Evolutionary conservation across 495 filamentous ascomycete species (phyloP).

Genomic region (Neurospora sp.): DNA sequence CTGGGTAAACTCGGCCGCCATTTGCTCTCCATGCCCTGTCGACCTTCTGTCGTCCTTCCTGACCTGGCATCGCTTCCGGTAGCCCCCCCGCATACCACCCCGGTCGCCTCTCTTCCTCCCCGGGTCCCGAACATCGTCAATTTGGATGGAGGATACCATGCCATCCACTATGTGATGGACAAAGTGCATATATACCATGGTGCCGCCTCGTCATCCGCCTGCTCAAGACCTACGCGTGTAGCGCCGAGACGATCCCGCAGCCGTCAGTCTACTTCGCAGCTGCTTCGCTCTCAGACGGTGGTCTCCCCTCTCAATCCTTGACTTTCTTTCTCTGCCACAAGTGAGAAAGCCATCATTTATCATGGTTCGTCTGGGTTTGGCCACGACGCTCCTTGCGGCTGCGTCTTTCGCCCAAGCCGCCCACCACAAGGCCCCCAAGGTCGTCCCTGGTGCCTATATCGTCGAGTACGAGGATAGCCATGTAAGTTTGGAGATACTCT

Average conservation of each 20-base stretch:
- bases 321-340: neutral
- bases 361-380: constrained; percentile 19
- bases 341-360: neutral
- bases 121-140: neutral
- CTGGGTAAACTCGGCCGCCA: constrained; percentile 23
- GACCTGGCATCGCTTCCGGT: neutral
- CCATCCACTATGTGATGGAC: neutral
- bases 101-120: neutral
- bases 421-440: constrained; percentile 11
- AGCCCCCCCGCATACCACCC: neutral
- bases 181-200: neutral
- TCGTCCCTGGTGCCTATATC: constrained; percentile 37
- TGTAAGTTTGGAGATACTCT: constrained; percentile 19
- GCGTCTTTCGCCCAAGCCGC: constrained; percentile 18
- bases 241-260: neutral
- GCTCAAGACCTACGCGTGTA: neutral
- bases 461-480: constrained; percentile 38
- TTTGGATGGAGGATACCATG: neutral
- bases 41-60: neutral
- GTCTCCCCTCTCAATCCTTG: neutral
- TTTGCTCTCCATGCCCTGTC: constrained; percentile 3
- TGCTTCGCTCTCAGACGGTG: neutral
- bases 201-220: neutral
- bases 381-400: constrained; percentile 25
- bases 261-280: neutral